Evolutionary conservation across 495 filamentous ascomycete species (phyloP), one percentile per base, ranked within the genome.

Genomic region (Parmelia sp.): DNA sequence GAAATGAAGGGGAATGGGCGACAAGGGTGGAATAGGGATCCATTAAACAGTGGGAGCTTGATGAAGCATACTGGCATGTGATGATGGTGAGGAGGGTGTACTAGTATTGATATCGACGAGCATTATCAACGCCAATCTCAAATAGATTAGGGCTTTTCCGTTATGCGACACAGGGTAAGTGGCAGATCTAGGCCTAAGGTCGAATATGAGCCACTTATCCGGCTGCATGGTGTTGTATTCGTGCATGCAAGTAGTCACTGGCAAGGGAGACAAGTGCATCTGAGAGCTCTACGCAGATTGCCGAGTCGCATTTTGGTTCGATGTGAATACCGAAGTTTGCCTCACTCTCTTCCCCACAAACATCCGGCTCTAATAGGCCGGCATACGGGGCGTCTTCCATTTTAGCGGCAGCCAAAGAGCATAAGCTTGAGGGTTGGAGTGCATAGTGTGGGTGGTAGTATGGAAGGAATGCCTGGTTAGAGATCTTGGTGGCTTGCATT

Each of bases 161-260:
- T 64, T 64, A 64, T 64, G 62, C 62, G 62, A 64, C 62, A 64
- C 40, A 39, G 55, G 31, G 62, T 64, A 58, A 60, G 62, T 64
- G 62, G 62, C 62, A 64, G 62, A 64, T 64, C 62, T 64, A 64
- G 62, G 42, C 55, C 62, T 58, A n/a, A 51, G 42, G 45, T 19
- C 17, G 62, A 59, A 35, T 31, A 21, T 37, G 62, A 60, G 62
- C 62, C 56, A 64, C 62, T 53, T 36, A 60, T 64, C 40, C 62
- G 23, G 57, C 55, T 58, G 44, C 55, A 35, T 40, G 57, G 56
- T n/a, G 35, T 51, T 56, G 51, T 51, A 15, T 31, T 64, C 55
- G 62, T 64, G 56, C 62, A 64, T 59, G 57, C 62, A 47, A 23
- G 60, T 49, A 49, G 40, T 36, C 10, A 42, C 19, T 44, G 36